These are phyloP conservation scores for Aspergillus ochraceoroseus DNA, from an alignment of 2,329 filamentous ascomycete species.

Conservation along the genomic window DNA sequence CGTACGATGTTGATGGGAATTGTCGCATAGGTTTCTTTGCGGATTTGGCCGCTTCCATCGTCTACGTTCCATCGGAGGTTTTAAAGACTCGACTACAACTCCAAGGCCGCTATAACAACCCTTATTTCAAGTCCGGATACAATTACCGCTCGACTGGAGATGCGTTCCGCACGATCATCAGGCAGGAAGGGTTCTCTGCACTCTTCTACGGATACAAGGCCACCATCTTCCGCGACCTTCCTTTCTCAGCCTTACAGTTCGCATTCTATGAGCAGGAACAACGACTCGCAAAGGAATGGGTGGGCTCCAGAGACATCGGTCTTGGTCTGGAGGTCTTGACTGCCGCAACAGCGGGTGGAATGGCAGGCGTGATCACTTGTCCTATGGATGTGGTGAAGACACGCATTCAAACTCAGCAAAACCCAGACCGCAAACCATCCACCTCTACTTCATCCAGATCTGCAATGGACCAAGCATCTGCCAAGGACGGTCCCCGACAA, in stretches of 20 bases:
- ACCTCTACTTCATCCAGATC: conserved; percentile 28
- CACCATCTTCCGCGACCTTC: conserved; percentile 87
- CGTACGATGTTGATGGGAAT: conserved; percentile 8
- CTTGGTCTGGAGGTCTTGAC: conserved; percentile 80
- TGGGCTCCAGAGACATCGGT: conserved; percentile 77
- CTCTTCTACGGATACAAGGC: conserved; percentile 97
- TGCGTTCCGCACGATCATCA: conserved; percentile 78
- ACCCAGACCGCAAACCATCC: conserved; percentile 42
- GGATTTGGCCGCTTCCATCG: conserved; percentile 82
- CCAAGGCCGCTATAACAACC: conserved; percentile 92
- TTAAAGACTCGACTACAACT: conserved; percentile 95
- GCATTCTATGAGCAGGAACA: conserved; percentile 97
- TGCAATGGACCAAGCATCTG: conserved; percentile 22
- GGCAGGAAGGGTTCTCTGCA: conserved; percentile 73
- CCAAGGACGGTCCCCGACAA: conserved; percentile 30
- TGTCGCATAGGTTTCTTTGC: conserved; percentile 69
- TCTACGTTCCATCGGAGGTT: conserved; percentile 96
- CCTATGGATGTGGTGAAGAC: conserved; percentile 98
- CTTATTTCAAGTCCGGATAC: conserved; percentile 87
- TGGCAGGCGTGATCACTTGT: conserved; percentile 91
- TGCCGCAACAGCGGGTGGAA: conserved; percentile 80
- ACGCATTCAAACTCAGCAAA: conserved; percentile 86
- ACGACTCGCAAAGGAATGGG: conserved; percentile 70
- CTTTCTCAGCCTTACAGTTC: conserved; percentile 94
- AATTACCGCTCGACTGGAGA: conserved; percentile 86